Conservation (phyloP, 2,329 filamentous ascomycete genomes). For the Periconia sp. region DNA sequence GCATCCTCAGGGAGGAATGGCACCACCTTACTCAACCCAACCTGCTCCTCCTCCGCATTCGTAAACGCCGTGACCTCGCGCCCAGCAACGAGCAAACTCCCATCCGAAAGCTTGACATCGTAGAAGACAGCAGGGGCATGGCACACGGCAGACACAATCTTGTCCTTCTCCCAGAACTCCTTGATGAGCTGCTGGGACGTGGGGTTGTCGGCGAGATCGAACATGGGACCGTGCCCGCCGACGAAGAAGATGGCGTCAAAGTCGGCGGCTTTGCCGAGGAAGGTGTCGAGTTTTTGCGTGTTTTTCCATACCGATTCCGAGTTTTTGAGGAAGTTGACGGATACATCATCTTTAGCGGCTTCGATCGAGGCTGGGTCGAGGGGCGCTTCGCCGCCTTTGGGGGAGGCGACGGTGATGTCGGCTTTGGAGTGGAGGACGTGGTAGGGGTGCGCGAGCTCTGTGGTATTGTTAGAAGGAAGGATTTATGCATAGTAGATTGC, state of each 20-base stretch:
- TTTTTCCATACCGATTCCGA: constrained; percentile 64
- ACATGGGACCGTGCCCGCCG: constrained; percentile 66
- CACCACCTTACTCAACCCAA: constrained; percentile 47
- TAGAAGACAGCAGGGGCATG: constrained; percentile 67
- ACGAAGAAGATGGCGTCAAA: constrained; percentile 65
- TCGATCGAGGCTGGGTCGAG: constrained; percentile 40
- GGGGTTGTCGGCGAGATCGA: constrained; percentile 61
- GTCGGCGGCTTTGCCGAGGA: constrained; percentile 59
- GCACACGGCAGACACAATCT: constrained; percentile 68
- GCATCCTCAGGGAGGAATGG: constrained; percentile 65
- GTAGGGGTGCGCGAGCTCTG: constrained; percentile 40
- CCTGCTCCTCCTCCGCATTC: constrained; percentile 58
- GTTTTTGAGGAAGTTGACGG: constrained; percentile 48
- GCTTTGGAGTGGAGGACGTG: constrained; percentile 40
- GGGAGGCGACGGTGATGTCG: constrained; percentile 44
- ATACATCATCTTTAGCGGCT: constrained; percentile 54
- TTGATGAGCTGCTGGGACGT: constrained; percentile 62
- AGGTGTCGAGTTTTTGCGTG: constrained; percentile 60
- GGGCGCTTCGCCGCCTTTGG: constrained; percentile 41
- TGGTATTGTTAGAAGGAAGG: neutral
- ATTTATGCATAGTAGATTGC: constrained; percentile 40
- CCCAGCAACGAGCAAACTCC: constrained; percentile 57
- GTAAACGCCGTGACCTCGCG: constrained; percentile 63
- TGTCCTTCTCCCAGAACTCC: constrained; percentile 63
- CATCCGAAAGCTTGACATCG: constrained; percentile 56